A percentile compares a stretch with the other conserved stretches of the same genome.
Conservation (phyloP, 306 rosid genomes). For the Inga oerstediana region DNA sequence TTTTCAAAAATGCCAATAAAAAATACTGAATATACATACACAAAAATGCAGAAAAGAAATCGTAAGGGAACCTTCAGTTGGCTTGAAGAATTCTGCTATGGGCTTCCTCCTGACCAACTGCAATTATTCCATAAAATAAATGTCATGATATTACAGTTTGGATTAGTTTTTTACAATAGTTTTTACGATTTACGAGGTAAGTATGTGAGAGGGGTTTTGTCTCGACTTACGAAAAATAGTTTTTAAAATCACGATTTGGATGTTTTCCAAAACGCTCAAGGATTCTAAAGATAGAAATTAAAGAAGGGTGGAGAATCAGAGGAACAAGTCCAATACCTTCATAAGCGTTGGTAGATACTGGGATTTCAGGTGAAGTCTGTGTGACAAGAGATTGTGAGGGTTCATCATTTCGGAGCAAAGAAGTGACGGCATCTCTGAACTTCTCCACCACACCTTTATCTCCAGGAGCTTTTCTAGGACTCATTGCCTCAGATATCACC, state of each 20-base stretch:
- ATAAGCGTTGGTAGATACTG: conserved; percentile 47
- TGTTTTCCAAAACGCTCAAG: no score
- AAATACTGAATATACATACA: neutral
- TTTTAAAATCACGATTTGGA: no score
- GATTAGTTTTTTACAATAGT: no score
- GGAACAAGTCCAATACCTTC: conserved; percentile 47
- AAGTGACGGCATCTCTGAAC: conserved; percentile 77
- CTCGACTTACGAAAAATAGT: no score
- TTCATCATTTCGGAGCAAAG: conserved; percentile 64
- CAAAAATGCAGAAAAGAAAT: neutral
- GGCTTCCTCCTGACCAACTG: conserved; percentile 67
- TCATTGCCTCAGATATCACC: conserved; percentile 77
- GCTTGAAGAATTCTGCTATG: conserved; percentile 76
- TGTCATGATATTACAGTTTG: neutral
- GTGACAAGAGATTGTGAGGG: conserved; percentile 32
- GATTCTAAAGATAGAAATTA: neutral
- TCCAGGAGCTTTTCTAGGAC: conserved; percentile 58
- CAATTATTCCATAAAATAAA: conserved; percentile 33
- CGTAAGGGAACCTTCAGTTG: conserved; percentile 45
- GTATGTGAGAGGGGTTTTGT: no score
- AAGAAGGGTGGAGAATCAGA: neutral
- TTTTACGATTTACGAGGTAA: no score
- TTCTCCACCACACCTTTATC: conserved; percentile 76
- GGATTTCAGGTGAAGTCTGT: conserved; percentile 34
- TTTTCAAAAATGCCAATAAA: conserved; percentile 1